Base-by-base conservation (phyloP, 2,329 filamentous ascomycete species). In the Xylaria sp. region DNA sequence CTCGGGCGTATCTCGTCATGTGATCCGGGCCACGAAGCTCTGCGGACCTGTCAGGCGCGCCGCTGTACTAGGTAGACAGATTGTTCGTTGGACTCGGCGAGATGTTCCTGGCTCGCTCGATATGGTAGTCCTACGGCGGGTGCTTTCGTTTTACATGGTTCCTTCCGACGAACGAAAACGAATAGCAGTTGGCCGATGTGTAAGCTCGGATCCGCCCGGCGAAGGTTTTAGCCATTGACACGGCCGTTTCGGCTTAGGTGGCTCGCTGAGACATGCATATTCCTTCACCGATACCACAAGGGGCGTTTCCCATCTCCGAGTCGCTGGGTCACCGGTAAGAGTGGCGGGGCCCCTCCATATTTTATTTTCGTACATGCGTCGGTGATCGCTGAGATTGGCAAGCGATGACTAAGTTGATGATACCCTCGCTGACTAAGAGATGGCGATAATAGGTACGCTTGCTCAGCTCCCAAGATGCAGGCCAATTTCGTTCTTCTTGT, bases 361-460 rank as follows among this genome's bases (percentile, higher is more conserved):
- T 37, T 20, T 44, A 50, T 29, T 17, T 48, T n/a, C 41, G 49
- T 42, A 24, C 16, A 24, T 45, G 52, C 49, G 21, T 48, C 44
- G 38, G 44, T 34, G 18, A 47, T 49, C 43, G 50, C 21, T 41
- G 20, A 39, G 42, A 43, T 11, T 39, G 17, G 20, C 40, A 26
- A 48, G 24, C 50, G 45, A 46, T 54, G 54, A 53, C 40, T 34
- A 45, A 34, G 40, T 48, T 39, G 44, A 44, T 50, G 44, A 59
- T 54, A 59, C 48, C 26, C n/a, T 40, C 17, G 58, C 55, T 61
- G 55, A 61, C 55, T 59, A 56, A 61, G 55, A 50, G 9, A 37
- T 54, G n/a, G n/a, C n/a, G n/a, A 50, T 56, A 53, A 48, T 46
- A 41, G 4, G 34, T 9, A n/a, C 24, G 43, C 16, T 13, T 47